Conservation (phyloP, 345 rosid species). For the Odontarrhena argentea region DNA sequence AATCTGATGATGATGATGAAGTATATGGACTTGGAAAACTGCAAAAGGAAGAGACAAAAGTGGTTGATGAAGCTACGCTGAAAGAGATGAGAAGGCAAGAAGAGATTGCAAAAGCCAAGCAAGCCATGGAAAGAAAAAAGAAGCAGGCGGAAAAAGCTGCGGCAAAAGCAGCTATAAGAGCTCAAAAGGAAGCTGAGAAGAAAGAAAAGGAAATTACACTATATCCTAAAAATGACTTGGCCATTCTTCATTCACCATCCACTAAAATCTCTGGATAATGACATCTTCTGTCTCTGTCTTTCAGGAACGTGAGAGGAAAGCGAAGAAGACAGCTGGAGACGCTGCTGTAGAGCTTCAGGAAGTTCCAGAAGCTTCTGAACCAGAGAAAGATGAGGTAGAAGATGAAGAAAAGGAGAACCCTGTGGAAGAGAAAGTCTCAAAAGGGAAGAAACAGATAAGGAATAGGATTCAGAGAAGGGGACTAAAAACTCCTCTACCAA, state of each 20-base stretch:
- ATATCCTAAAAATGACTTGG: neutral
- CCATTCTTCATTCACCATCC: neutral
- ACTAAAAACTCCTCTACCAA: slow-evolving; percentile 53
- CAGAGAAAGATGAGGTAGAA: slow-evolving; percentile 46
- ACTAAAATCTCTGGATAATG: neutral
- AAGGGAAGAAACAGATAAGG: slow-evolving; percentile 45
- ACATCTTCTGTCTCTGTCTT: slow-evolving; percentile 18
- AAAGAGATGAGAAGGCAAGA: slow-evolving; percentile 83
- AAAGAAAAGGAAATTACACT: slow-evolving; percentile 66
- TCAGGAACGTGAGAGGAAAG: slow-evolving; percentile 85
- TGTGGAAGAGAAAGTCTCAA: slow-evolving; percentile 41
- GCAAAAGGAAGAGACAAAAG: slow-evolving; percentile 40
- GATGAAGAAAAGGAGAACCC: slow-evolving; percentile 30
- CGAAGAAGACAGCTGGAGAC: slow-evolving; percentile 65
- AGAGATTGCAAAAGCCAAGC: slow-evolving; percentile 72
- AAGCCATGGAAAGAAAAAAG: slow-evolving; percentile 85
- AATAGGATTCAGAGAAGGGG: slow-evolving; percentile 51
- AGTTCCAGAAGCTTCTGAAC: slow-evolving; percentile 49
- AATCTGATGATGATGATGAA: slow-evolving; percentile 40
- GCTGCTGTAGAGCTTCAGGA: slow-evolving; percentile 55
- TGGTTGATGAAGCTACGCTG: slow-evolving; percentile 58
- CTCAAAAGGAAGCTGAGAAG: slow-evolving; percentile 85
- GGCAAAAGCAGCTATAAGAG: slow-evolving; percentile 71
- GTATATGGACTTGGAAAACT: slow-evolving; percentile 37
- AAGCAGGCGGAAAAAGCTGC: slow-evolving; percentile 80